Evolutionary conservation across 2,329 filamentous ascomycete genomes (phyloP).

Genomic region (Fusarium nisikadoi): DNA sequence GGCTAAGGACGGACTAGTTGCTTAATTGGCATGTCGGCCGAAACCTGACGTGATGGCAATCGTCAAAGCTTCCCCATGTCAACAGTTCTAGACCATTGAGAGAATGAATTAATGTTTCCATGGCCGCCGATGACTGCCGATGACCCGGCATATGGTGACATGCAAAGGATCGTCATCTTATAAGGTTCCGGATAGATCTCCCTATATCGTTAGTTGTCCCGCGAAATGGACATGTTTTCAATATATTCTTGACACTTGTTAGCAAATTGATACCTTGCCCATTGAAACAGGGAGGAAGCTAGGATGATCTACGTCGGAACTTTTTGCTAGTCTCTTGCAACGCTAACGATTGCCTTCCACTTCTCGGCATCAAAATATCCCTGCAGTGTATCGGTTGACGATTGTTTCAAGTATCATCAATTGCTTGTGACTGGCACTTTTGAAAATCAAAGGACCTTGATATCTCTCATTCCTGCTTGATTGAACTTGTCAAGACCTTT

Average conservation of each 20-base stretch:
- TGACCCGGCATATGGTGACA: neutral
- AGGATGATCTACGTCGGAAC: conserved; percentile 19
- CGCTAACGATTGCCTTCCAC: conserved; percentile 8
- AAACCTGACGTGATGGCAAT: neutral
- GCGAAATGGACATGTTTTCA: neutral
- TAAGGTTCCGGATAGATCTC: neutral
- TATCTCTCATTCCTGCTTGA: neutral
- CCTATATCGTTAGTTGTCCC: neutral
- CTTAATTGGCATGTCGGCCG: neutral
- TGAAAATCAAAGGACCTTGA: conserved; percentile 2
- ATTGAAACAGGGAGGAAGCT: neutral
- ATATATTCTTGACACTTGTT: neutral
- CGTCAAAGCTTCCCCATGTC: neutral
- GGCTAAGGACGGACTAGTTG: neutral
- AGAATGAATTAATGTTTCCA: neutral
- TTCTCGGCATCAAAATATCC: conserved; percentile 3
- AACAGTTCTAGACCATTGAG: neutral
- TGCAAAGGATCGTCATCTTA: neutral
- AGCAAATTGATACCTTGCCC: conserved; percentile 1
- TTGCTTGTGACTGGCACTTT: conserved; percentile 35
- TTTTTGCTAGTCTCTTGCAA: conserved; percentile 13
- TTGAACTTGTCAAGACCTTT: conserved; percentile 17
- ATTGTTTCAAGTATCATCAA: neutral
- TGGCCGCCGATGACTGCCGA: neutral
- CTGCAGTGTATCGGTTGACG: neutral